Conservation (phyloP, 2,329 filamentous ascomycete genomes). For the Botrytis medusae region DNA sequence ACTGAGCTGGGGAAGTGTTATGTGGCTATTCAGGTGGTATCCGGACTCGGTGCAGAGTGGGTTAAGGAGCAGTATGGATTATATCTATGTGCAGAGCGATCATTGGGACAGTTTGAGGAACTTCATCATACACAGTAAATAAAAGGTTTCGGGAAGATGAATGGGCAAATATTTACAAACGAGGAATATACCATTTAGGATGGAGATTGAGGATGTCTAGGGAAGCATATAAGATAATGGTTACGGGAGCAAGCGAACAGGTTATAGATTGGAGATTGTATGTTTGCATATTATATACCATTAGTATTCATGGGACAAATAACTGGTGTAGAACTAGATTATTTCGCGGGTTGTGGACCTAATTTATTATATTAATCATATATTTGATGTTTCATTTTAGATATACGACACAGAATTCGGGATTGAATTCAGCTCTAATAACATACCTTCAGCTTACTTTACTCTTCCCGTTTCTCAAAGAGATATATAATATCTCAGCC, state of each 20-base stretch:
- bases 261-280: constrained; percentile 10
- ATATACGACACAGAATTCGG: not conserved
- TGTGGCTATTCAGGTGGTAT: constrained; percentile 93
- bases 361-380: constrained; percentile 8
- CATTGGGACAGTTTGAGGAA: constrained; percentile 85
- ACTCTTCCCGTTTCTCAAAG: not conserved
- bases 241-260: not conserved
- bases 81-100: constrained; percentile 90
- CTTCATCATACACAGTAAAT: constrained; percentile 82
- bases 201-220: not conserved
- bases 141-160: constrained; percentile 3
- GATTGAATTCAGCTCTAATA: not conserved
- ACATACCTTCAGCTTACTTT: not conserved
- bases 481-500: not conserved
- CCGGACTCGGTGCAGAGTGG: constrained; percentile 89
- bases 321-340: constrained; percentile 15
- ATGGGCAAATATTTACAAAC: not conserved
- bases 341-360: not conserved
- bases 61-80: constrained; percentile 92
- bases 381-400: not conserved
- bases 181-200: not conserved
- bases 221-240: not conserved
- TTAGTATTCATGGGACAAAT: not conserved
- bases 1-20: constrained; percentile 87
- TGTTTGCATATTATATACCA: not conserved